phyloP scores from a whole-genome alignment of 108 stramenopile species.

The Stephanodiscus minutulus region DNA sequence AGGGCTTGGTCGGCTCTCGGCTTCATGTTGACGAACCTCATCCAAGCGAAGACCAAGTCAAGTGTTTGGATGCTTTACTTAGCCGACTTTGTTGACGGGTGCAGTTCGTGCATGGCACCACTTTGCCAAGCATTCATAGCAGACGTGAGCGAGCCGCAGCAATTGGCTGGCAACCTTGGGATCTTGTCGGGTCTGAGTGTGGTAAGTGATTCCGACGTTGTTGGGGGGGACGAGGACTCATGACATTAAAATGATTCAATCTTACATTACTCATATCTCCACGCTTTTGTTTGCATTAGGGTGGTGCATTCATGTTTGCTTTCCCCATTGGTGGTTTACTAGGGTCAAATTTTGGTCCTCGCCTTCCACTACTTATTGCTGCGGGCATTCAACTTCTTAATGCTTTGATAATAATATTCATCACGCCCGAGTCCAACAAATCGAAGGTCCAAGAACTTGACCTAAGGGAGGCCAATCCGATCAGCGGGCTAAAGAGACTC shows the following conservation, averaged over 20 bases:
- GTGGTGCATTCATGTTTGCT: constrained; percentile 15
- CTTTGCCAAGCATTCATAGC: constrained; percentile 27
- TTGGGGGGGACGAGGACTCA: not conserved
- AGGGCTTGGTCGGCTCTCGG: constrained; percentile 26
- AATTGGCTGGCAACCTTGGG: constrained; percentile 21
- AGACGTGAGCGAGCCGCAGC: constrained; percentile 17
- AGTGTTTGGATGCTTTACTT: constrained; percentile 18
- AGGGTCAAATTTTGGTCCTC: constrained; percentile 3
- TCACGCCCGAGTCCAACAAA: constrained; percentile 30
- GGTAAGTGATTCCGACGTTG: not conserved
- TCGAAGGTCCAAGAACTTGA: not conserved
- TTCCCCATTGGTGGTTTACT: constrained; percentile 19
- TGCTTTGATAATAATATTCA: constrained; percentile 16
- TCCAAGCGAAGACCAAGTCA: constrained; percentile 23
- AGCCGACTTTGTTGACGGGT: constrained; percentile 31
- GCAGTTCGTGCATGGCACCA: constrained; percentile 26
- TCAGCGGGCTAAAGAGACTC: constrained; percentile 15
- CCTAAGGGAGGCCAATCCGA: constrained; percentile 20
- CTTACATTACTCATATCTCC: not conserved
- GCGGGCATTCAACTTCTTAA: constrained; percentile 28
- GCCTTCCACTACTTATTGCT: constrained; percentile 24
- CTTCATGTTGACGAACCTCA: constrained; percentile 18
- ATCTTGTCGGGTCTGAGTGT: constrained; percentile 28
- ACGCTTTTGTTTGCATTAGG: not conserved
- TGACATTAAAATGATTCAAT: not conserved